Evolutionary conservation across 495 filamentous ascomycete species (phyloP).

Genomic region (Talaromyces thailandensis): DNA sequence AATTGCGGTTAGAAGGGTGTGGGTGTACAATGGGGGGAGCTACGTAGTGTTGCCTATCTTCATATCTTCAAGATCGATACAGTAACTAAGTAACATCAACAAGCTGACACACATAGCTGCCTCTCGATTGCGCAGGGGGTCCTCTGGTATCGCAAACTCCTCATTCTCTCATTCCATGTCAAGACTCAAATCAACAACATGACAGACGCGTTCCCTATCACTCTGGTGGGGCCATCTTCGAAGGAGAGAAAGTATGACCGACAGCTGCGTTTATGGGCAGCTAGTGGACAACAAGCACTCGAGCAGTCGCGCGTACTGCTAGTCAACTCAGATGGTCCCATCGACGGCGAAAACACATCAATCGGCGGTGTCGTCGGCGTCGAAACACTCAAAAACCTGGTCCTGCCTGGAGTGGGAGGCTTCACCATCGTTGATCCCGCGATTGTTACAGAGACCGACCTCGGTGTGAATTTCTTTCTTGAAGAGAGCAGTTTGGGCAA

Average conservation of each 20-base stretch:
- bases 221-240: slow-evolving; percentile 54
- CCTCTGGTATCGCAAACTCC: background rate
- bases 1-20: no score
- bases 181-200: slow-evolving; percentile 13
- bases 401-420: slow-evolving; percentile 86
- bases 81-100: background rate
- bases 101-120: background rate
- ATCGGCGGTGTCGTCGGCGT: slow-evolving; percentile 77
- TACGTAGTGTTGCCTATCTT: background rate
- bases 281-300: slow-evolving; percentile 79
- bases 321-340: slow-evolving; percentile 57
- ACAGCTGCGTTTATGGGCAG: slow-evolving; percentile 92
- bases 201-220: slow-evolving; percentile 29
- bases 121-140: background rate
- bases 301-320: slow-evolving; percentile 85
- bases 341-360: slow-evolving; percentile 23
- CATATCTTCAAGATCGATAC: background rate
- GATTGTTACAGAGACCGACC: slow-evolving; percentile 66
- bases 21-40: no score
- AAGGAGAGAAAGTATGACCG: slow-evolving; percentile 95
- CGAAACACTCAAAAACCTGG: slow-evolving; percentile 93
- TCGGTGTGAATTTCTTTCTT: slow-evolving; percentile 96
- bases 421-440: slow-evolving; percentile 87
- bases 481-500: slow-evolving; percentile 69
- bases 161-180: background rate